Evolutionary conservation across 2,329 filamentous ascomycete species (phyloP), one percentile per base, ranked within the genome.

Genomic region (Neofusicoccum umdonicola): DNA sequence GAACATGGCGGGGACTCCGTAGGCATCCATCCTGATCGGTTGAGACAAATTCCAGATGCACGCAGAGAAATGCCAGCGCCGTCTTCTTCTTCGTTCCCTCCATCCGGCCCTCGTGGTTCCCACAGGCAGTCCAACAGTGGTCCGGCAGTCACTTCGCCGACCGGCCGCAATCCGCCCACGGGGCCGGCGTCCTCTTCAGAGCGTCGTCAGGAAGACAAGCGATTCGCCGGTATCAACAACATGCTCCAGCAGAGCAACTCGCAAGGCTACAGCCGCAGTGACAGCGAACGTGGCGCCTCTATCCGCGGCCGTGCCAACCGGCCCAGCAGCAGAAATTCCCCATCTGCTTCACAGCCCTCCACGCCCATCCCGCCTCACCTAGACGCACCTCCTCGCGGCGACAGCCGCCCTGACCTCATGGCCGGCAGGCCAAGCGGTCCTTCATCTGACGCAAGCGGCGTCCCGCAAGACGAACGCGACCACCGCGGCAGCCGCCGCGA

Each of bases 1-100:
- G 61, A 62, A 15, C 58, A 63, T 19, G 61, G 61, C n/a, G 17
- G 22, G 8, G 79, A 81, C 41, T 72, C 77, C 15, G 73, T 76
- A 22, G 82, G 83, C 37, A 80, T 87, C 51, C 84, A 86, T 70
- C 84, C 84, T 11, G 84, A 85, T 69, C 80, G 84, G 42, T 72
- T 85, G 51, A 80, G 79, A 45, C 78, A 79, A 42, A 76, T 81
- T 39, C 76, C 78, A 54, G 63, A 45, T 7, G 68, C 70, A 6
- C 66, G 75, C 51, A 76, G 71, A 2, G 74, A 77, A 48, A 65
- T 76, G 48, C 69, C 73, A 3, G 62, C 52, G 1, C 54, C 63
- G 12, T 41, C 60, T 1, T 39, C 64, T 4, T 56, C 50, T 17
- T 62, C 42, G 17, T 62, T 62, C 31, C 64, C 58, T 31, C 64